Evolutionary conservation across 805 yeast genomes (phyloP).

Genomic region (Zygosaccharomyces rouxii): DNA sequence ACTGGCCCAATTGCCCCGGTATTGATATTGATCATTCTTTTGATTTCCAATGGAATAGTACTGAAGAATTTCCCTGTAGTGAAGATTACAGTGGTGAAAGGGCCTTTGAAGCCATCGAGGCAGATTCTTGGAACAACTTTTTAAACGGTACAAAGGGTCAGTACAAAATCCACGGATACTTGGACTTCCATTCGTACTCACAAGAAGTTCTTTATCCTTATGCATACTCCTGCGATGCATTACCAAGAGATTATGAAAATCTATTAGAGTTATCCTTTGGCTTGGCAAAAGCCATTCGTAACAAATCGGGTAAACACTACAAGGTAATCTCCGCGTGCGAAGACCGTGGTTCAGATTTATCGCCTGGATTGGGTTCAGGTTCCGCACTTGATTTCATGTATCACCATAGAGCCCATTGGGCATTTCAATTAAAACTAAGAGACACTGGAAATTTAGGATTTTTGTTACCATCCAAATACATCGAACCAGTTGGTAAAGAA

Average conservation of each 20-base stretch:
- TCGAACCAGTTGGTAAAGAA: constrained; percentile 74
- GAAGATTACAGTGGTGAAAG: constrained; percentile 77
- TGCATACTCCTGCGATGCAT: constrained; percentile 68
- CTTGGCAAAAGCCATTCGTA: constrained; percentile 65
- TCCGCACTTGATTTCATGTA: constrained; percentile 80
- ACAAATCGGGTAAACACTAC: constrained; percentile 59
- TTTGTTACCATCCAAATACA: constrained; percentile 63
- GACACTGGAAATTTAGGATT: constrained; percentile 84
- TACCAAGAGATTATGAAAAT: constrained; percentile 78
- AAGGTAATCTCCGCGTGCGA: constrained; percentile 73
- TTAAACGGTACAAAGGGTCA: constrained; percentile 40
- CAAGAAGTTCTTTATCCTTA: constrained; percentile 81
- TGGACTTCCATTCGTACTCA: constrained; percentile 82
- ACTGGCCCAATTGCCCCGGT: constrained; percentile 64
- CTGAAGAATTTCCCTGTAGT: constrained; percentile 68
- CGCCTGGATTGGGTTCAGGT: constrained; percentile 76
- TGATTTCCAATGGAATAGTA: constrained; percentile 64
- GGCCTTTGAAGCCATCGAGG: constrained; percentile 64
- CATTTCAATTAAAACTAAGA: constrained; percentile 74
- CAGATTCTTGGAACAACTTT: constrained; percentile 45
- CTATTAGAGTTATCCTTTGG: constrained; percentile 79
- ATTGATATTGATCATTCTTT: constrained; percentile 84
- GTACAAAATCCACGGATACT: constrained; percentile 66
- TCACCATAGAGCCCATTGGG: constrained; percentile 77
- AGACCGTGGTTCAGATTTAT: constrained; percentile 68